These are phyloP conservation scores for Fraxinus americana DNA, from an alignment of 257 asterid genomes.

Conservation along the genomic window DNA sequence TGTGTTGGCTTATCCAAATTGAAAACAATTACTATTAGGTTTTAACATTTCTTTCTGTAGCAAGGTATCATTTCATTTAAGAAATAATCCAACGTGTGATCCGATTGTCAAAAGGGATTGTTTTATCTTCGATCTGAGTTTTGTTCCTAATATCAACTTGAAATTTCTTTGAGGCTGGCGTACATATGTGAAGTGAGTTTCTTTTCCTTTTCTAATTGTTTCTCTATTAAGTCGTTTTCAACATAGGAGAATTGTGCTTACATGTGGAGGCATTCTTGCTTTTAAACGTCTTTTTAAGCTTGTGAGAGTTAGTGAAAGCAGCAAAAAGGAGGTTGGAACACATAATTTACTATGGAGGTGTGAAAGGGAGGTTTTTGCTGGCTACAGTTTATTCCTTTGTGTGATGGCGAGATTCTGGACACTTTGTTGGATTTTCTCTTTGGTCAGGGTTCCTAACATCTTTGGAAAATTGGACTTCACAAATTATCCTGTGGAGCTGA, in stretches of 20 bases:
- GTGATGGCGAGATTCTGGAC: no score
- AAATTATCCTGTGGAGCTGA: no score
- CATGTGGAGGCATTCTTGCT: not conserved
- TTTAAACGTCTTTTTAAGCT: not conserved
- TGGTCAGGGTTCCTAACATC: no score
- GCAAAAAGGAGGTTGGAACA: not conserved
- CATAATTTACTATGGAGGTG: not conserved
- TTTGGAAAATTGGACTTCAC: no score
- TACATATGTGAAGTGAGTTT: no score
- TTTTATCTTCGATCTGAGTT: not conserved
- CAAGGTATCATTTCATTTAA: not conserved
- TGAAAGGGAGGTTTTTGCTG: not conserved
- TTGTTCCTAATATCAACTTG: not conserved
- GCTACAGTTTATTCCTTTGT: no score
- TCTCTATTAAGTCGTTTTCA: not conserved
- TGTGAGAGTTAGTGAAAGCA: not conserved
- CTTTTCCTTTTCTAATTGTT: no score
- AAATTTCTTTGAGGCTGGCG: no score
- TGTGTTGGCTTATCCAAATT: not conserved
- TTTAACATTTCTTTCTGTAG: not conserved
- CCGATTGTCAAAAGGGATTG: not conserved
- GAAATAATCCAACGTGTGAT: not conserved
- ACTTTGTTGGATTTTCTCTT: no score
- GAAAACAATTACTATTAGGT: not conserved
- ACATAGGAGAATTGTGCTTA: not conserved